phyloP scores from a whole-genome alignment of 352 stramenopile species.

The Pythium brachiatum region DNA sequence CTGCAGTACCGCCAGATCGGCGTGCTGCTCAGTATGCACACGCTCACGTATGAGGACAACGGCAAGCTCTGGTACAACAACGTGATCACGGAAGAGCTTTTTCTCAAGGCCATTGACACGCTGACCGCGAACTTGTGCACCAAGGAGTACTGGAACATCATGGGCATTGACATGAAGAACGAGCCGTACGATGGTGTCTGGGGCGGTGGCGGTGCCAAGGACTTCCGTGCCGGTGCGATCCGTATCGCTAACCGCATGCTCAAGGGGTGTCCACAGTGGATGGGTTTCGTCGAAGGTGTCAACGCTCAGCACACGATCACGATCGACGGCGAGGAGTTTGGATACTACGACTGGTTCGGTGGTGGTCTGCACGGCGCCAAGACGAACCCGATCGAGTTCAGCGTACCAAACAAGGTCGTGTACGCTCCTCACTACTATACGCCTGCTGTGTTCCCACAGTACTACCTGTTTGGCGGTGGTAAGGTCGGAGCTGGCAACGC shows the following conservation, averaged over 20 bases:
- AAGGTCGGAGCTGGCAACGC: slow-evolving; percentile 25
- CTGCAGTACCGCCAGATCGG: slow-evolving; percentile 44
- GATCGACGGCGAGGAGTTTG: slow-evolving; percentile 44
- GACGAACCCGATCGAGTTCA: slow-evolving; percentile 46
- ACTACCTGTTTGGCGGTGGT: slow-evolving; percentile 60
- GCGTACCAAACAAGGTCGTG: slow-evolving; percentile 60
- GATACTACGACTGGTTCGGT: slow-evolving; percentile 74
- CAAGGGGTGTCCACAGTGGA: slow-evolving; percentile 59
- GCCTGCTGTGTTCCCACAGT: slow-evolving; percentile 54
- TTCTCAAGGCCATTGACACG: slow-evolving; percentile 34
- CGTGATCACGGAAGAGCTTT: slow-evolving; percentile 7
- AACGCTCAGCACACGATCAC: slow-evolving; percentile 44
- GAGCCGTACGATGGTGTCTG: slow-evolving; percentile 51
- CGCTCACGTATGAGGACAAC: slow-evolving; percentile 27
- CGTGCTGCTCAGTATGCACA: slow-evolving; percentile 44
- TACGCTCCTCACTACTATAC: slow-evolving; percentile 80
- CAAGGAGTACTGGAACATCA: slow-evolving; percentile 72
- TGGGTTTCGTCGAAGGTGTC: slow-evolving; percentile 71
- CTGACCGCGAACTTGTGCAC: slow-evolving; percentile 44
- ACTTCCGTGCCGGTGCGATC: slow-evolving; percentile 49
- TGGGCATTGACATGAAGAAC: slow-evolving; percentile 74
- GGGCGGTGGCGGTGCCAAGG: slow-evolving; percentile 37
- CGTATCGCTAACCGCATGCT: slow-evolving; percentile 67
- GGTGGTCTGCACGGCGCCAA: slow-evolving; percentile 44
- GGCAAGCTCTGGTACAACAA: slow-evolving; percentile 39